Percentiles rank a stretch among this genome's conserved stretches.
phyloP scores from a whole-genome alignment of 2,329 filamentous ascomycete species.

The Blastomyces percursus region DNA sequence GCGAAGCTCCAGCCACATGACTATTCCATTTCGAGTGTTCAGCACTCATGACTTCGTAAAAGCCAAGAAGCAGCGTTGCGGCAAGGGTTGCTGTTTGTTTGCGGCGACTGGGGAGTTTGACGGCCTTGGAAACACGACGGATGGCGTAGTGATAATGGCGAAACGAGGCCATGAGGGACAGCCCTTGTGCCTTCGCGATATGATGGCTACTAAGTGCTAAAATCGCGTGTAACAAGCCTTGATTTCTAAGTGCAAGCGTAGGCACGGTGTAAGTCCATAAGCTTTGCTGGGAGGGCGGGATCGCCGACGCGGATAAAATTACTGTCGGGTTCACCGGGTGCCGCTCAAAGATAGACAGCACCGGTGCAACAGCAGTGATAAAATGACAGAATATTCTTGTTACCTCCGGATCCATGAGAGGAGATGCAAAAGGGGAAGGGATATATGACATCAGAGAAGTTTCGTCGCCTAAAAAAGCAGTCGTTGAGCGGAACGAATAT shows the following conservation, averaged over 20 bases:
- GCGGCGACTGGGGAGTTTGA: slow-evolving; percentile 57
- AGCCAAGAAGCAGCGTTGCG: slow-evolving; percentile 72
- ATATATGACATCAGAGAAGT: slow-evolving; percentile 53
- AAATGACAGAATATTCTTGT: slow-evolving; percentile 85
- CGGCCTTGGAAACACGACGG: slow-evolving; percentile 63
- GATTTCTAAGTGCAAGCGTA: slow-evolving; percentile 68
- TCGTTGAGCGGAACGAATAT: slow-evolving; percentile 40
- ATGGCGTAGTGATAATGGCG: slow-evolving; percentile 87
- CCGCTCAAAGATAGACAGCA: slow-evolving; percentile 77
- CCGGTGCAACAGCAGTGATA: slow-evolving; percentile 75
- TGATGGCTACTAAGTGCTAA: slow-evolving; percentile 78
- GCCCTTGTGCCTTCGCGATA: slow-evolving; percentile 68
- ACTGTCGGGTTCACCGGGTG: slow-evolving; percentile 62
- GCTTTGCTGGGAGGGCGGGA: slow-evolving; percentile 49
- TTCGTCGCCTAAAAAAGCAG: slow-evolving; percentile 37
- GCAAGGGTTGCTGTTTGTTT: slow-evolving; percentile 74
- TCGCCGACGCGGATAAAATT: slow-evolving; percentile 50
- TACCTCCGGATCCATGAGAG: slow-evolving; percentile 68
- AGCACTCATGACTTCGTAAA: slow-evolving; percentile 88
- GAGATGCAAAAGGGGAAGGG: slow-evolving; percentile 55
- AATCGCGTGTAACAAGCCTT: slow-evolving; percentile 82
- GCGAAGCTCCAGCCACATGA: slow-evolving; percentile 73
- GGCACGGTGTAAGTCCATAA: slow-evolving; percentile 68
- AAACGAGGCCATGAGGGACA: slow-evolving; percentile 65
- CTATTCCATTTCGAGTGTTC: slow-evolving; percentile 95